phyloP scores from a whole-genome alignment of 805 yeast species.

The Metschnikowia lunata region DNA sequence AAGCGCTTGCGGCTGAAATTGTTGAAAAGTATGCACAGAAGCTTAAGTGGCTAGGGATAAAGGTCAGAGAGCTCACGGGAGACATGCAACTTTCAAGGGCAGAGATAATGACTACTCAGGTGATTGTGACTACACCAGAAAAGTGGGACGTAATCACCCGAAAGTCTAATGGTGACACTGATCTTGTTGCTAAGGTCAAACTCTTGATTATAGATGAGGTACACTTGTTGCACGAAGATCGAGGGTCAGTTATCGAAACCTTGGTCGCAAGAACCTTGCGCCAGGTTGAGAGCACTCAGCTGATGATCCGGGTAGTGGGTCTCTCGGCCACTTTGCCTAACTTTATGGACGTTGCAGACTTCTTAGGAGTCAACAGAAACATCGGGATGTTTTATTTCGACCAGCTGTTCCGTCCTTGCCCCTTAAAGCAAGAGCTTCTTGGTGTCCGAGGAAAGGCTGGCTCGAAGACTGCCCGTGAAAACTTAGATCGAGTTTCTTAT shows the following conservation, averaged over 20 bases:
- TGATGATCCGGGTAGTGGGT: slow-evolving; percentile 28
- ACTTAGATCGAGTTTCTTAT: slow-evolving; percentile 71
- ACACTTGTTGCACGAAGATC: slow-evolving; percentile 91
- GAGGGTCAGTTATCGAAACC: slow-evolving; percentile 97
- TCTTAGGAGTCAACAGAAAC: slow-evolving; percentile 82
- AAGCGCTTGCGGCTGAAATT: slow-evolving; percentile 94
- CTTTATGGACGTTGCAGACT: slow-evolving; percentile 68
- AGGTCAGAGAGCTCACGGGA: slow-evolving; percentile 87
- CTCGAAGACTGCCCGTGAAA: slow-evolving; percentile 62
- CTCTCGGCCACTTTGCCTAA: slow-evolving; percentile 20
- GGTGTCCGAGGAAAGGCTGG: slow-evolving; percentile 90
- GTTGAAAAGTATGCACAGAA: slow-evolving; percentile 82
- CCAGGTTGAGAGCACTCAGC: slow-evolving; percentile 91
- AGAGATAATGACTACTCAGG: slow-evolving; percentile 76
- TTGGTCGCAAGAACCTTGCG: slow-evolving; percentile 67
- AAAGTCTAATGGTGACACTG: slow-evolving; percentile 64
- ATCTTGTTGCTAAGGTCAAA: slow-evolving; percentile 64
- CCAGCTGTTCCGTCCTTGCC: slow-evolving; percentile 89
- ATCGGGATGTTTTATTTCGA: slow-evolving; percentile 95
- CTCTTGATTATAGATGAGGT: slow-evolving; percentile 92
- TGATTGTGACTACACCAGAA: slow-evolving; percentile 92
- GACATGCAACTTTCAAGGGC: slow-evolving; percentile 87
- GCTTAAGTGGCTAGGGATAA: slow-evolving; percentile 78
- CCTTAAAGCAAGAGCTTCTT: slow-evolving; percentile 78
- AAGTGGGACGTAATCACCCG: slow-evolving; percentile 96